A percentile compares a stretch with the other conserved stretches of the same genome.
Evolutionary conservation across 2,329 filamentous ascomycete genomes (phyloP).

Genomic region (Cercospora sojina): DNA sequence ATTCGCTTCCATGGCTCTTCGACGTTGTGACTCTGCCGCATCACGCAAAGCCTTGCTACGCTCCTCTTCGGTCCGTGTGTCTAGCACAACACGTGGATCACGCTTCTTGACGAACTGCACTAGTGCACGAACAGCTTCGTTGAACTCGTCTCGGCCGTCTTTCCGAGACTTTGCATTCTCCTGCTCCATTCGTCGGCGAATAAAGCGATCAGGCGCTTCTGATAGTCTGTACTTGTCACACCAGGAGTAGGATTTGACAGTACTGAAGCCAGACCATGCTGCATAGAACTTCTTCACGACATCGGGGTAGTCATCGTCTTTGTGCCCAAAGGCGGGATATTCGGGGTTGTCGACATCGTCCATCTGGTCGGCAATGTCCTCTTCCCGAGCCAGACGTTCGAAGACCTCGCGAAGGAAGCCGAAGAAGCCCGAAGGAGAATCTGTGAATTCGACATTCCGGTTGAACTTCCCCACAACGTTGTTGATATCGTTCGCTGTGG

Average conservation of each 20-base stretch:
- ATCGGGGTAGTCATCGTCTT: constrained; percentile 71
- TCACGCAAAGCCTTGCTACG: constrained; percentile 75
- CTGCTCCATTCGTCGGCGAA: constrained; percentile 87
- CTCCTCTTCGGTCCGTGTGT: constrained; percentile 74
- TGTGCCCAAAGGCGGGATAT: constrained; percentile 81
- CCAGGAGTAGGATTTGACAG: constrained; percentile 84
- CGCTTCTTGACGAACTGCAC: constrained; percentile 87
- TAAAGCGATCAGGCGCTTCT: constrained; percentile 81
- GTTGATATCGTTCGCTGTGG: constrained; percentile 76
- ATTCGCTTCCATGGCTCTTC: constrained; percentile 76
- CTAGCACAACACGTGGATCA: constrained; percentile 79
- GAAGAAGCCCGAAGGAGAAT: constrained; percentile 80
- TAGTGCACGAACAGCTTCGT: constrained; percentile 83
- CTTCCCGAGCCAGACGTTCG: constrained; percentile 74
- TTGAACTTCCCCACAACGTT: constrained; percentile 78
- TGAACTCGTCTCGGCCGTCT: constrained; percentile 81
- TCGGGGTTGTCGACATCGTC: constrained; percentile 59
- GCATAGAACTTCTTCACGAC: constrained; percentile 79
- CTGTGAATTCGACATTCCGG: constrained; percentile 73
- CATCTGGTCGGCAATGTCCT: constrained; percentile 71
- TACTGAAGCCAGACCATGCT: constrained; percentile 77
- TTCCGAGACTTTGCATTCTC: constrained; percentile 86
- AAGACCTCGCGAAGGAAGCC: constrained; percentile 76
- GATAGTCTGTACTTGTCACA: constrained; percentile 78
- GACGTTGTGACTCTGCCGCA: constrained; percentile 79